A percentile compares a stretch with the other conserved stretches of the same genome.
These are phyloP conservation scores for Botrytis pseudocinerea DNA, from an alignment of 2,329 filamentous ascomycete genomes.

Conservation along the genomic window DNA sequence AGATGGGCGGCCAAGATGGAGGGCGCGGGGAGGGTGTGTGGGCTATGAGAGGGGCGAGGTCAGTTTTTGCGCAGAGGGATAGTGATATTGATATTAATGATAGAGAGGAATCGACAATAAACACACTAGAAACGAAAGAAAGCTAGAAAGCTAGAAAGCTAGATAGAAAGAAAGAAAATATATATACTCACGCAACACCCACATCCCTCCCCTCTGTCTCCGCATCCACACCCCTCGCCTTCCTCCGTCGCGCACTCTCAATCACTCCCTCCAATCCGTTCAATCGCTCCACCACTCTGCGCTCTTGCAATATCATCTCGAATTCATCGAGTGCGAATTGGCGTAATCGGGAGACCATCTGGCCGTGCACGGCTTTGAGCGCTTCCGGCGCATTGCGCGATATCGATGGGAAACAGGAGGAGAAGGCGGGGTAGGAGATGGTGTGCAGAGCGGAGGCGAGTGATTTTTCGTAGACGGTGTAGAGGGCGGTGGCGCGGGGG, in stretches of 20 bases:
- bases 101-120: neutral
- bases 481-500: slow-evolving; percentile 56
- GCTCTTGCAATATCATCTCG: slow-evolving; percentile 51
- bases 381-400: slow-evolving; percentile 51
- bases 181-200: slow-evolving; percentile 15
- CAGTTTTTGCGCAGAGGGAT: neutral
- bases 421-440: slow-evolving; percentile 58
- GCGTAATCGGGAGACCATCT: slow-evolving; percentile 58
- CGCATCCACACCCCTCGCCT: slow-evolving; percentile 21
- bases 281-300: slow-evolving; percentile 56
- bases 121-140: neutral
- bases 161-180: neutral
- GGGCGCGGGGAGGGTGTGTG: slow-evolving; percentile 57
- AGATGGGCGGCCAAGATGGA: slow-evolving; percentile 57
- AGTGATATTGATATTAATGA: neutral
- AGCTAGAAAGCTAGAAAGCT: neutral
- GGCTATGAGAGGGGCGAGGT: slow-evolving; percentile 41
- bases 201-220: neutral
- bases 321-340: slow-evolving; percentile 61
- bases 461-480: slow-evolving; percentile 53
- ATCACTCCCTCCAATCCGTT: slow-evolving; percentile 61
- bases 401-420: slow-evolving; percentile 63
- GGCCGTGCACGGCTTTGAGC: slow-evolving; percentile 56
- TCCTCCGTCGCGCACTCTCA: slow-evolving; percentile 47
- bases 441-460: slow-evolving; percentile 56